A percentile compares a stretch with the other conserved stretches of the same genome.
Conservation (phyloP, 2,329 filamentous ascomycete genomes). For the Ophiostoma triangulosporum region DNA sequence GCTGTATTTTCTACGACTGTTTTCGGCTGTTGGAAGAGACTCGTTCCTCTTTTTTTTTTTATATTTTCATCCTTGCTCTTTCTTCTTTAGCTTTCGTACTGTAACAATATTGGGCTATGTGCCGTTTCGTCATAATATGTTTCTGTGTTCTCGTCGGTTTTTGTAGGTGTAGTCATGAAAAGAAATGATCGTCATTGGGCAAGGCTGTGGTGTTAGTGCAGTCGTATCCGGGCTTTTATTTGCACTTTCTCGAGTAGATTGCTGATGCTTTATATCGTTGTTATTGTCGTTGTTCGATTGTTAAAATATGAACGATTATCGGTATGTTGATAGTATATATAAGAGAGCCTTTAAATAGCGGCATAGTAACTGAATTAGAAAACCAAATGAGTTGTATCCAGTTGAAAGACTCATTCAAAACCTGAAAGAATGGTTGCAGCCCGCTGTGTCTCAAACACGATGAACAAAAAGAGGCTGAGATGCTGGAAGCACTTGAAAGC, state of each 20-base stretch:
- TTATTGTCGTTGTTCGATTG: too few relatives aligned
- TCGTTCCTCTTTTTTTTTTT: neutral
- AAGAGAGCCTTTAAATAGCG: too few relatives aligned
- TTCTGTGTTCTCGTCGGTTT: neutral
- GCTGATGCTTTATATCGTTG: too few relatives aligned
- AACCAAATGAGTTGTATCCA: too few relatives aligned
- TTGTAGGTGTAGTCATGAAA: too few relatives aligned
- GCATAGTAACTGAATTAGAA: too few relatives aligned
- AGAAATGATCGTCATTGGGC: neutral
- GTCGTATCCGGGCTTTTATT: neutral
- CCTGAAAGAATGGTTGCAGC: slow-evolving; percentile 15
- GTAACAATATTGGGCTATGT: neutral
- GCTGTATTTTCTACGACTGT: neutral
- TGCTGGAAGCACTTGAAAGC: slow-evolving; percentile 22
- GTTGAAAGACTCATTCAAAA: too few relatives aligned
- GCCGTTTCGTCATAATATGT: neutral
- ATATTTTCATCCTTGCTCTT: neutral
- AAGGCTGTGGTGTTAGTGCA: neutral
- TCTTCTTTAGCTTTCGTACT: neutral
- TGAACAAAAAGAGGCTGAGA: slow-evolving; percentile 28
- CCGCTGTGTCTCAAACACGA: slow-evolving; percentile 21
- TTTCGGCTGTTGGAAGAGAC: neutral
- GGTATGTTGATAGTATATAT: too few relatives aligned
- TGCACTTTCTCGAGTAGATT: neutral
- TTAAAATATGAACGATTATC: too few relatives aligned